Conservation (phyloP, 257 asterid genomes). For the Fraxinus excelsior region DNA sequence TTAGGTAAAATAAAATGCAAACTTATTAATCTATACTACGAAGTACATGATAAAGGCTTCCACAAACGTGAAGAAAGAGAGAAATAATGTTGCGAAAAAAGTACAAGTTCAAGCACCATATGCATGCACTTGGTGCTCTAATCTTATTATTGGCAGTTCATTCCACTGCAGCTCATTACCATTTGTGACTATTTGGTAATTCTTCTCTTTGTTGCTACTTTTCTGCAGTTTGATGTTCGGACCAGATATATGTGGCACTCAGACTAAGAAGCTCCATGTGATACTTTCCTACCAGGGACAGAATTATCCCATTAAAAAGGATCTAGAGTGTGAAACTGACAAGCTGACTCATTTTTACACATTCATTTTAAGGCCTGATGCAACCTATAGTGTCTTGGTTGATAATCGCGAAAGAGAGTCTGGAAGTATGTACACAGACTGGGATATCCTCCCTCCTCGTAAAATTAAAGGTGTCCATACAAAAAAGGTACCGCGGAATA, state of each 20-base stretch:
- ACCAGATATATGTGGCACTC: constrained; percentile 96
- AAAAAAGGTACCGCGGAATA: constrained; percentile 48
- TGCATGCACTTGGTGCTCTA: neutral
- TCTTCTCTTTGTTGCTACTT: neutral
- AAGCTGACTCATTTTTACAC: constrained; percentile 85
- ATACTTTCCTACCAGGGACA: constrained; percentile 83
- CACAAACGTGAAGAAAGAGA: neutral
- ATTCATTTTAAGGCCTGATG: constrained; percentile 85
- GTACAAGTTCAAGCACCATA: too few species aligned
- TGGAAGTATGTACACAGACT: constrained; percentile 86
- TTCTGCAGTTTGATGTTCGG: constrained; percentile 87
- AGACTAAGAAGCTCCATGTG: constrained; percentile 85
- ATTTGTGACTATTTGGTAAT: neutral
- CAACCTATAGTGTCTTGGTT: constrained; percentile 67
- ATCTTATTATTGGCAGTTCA: neutral
- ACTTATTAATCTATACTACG: neutral
- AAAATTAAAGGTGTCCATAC: constrained; percentile 75
- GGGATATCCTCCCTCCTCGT: constrained; percentile 91
- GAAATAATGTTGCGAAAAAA: neutral
- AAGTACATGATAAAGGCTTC: neutral
- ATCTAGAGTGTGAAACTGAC: constrained; percentile 85
- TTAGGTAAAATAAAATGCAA: neutral
- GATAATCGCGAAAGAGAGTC: constrained; percentile 88
- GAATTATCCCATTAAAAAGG: constrained; percentile 86
- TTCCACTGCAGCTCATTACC: neutral